Conservation (phyloP, 495 filamentous ascomycete species). For the Annulohypoxylon maeteangense region DNA sequence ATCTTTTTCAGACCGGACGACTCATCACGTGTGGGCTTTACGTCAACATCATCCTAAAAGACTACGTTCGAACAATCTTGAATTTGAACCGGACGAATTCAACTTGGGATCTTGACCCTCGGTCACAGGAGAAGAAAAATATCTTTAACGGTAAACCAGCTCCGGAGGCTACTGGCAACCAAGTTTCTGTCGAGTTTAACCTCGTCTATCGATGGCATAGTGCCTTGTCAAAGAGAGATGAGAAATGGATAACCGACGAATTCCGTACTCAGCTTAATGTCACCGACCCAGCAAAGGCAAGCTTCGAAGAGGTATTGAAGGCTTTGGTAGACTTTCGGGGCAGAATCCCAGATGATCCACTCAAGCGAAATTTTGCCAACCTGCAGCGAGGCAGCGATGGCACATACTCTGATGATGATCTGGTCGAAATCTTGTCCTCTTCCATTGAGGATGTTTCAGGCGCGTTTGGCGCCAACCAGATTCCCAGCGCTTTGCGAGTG, state of each 20-base stretch:
- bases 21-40: slow-evolving; percentile 84
- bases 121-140: slow-evolving; percentile 66
- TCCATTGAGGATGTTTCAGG: slow-evolving; percentile 67
- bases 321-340: slow-evolving; percentile 64
- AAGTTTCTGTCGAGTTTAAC: slow-evolving; percentile 78
- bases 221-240: slow-evolving; percentile 68
- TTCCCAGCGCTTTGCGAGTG: slow-evolving; percentile 72
- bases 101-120: slow-evolving; percentile 83
- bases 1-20: slow-evolving; percentile 84
- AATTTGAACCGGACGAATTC: slow-evolving; percentile 78
- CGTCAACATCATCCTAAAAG: slow-evolving; percentile 83
- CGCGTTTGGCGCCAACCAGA: slow-evolving; percentile 70
- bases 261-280: slow-evolving; percentile 65
- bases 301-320: slow-evolving; percentile 60
- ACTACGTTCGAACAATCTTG: slow-evolving; percentile 87
- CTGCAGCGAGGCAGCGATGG: slow-evolving; percentile 65
- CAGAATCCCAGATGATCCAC: slow-evolving; percentile 62
- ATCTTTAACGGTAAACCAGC: slow-evolving; percentile 65
- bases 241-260: slow-evolving; percentile 69
- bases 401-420: slow-evolving; percentile 64
- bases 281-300: slow-evolving; percentile 59
- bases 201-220: slow-evolving; percentile 75
- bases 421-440: slow-evolving; percentile 66
- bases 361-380: slow-evolving; percentile 65
- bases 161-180: slow-evolving; percentile 72